Conservation (phyloP, 768 basidiomycete genomes). For the Mycena albidolilacea region DNA sequence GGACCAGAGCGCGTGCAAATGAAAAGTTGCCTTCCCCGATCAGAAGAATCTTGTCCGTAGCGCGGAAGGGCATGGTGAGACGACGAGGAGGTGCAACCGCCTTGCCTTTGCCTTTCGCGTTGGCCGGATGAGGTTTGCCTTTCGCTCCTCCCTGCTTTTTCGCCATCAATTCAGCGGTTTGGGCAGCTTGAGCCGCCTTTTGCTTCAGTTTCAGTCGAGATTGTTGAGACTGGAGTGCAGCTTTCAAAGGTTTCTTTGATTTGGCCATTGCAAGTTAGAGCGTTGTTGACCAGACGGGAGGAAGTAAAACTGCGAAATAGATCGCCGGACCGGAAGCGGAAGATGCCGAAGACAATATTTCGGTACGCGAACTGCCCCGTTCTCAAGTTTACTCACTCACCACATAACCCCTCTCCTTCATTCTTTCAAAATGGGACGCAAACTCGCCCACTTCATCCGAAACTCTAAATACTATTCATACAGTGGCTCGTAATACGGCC, state of each 20-base stretch:
- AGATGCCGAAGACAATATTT: constrained; percentile 13
- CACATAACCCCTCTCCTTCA: constrained; percentile 38
- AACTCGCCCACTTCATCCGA: neutral
- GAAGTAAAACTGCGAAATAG: neutral
- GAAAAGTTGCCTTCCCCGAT: constrained; percentile 98
- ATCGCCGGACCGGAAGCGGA: constrained; percentile 5
- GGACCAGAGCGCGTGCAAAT: constrained; percentile 82
- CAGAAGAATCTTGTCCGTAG: constrained; percentile 79
- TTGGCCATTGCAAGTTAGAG: constrained; percentile 54
- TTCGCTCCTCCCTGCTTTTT: constrained; percentile 49
- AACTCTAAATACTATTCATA: neutral
- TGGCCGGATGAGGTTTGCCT: constrained; percentile 32
- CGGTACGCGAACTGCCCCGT: constrained; percentile 44
- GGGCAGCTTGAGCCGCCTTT: constrained; percentile 66
- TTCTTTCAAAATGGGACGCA: constrained; percentile 33
- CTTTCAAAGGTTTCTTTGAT: constrained; percentile 73
- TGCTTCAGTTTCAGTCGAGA: constrained; percentile 74
- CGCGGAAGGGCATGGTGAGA: constrained; percentile 75
- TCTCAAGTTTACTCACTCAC: constrained; percentile 13
- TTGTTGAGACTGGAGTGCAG: constrained; percentile 79
- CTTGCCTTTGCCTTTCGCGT: constrained; percentile 56
- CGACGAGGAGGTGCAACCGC: constrained; percentile 44
- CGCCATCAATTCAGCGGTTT: constrained; percentile 64
- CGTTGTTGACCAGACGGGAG: neutral
- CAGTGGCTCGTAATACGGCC: too few species aligned